Base-by-base conservation (phyloP, 2,329 filamentous ascomycete genomes). In the Epichloe baconii region DNA sequence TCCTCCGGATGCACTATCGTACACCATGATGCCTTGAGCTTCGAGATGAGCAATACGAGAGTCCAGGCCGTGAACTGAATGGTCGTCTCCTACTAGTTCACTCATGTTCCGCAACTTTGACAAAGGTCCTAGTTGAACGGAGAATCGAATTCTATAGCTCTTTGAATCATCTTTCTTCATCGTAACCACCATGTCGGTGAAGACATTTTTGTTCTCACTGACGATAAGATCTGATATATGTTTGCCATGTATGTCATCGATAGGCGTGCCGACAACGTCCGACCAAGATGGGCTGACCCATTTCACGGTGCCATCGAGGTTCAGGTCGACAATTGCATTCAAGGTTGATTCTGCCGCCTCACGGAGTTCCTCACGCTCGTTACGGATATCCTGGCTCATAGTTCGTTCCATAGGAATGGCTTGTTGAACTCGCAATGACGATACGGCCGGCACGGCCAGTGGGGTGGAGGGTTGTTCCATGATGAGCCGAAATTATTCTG, bases 211-310 rank as follows among this genome's bases (percentile, higher is more conserved):
- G 68, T 95, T 86, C 54, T 86, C 87, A 64, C 78, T 75, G 57
- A 89, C 74, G 55, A 97, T 78, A 47, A 96, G 69, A 51, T 95
- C 86, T 51, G 86, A 78, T 56, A 98, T 89, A 54, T 82, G 76
- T 57, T 80, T 83, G 53, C 88, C 88, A 58, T 86, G 77, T 48
- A 96, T 81, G 7, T 79, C 76, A 43, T 86, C 82, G 40, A 83
- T 77, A 44, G 79, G 71, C 4, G 86, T 91, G 53, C 93, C 93
- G 54, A 97, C 85, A 47, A 98, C 85, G 61, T 97, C 89, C 54
- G 81, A 80, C 93, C 93, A 98, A 15, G 91, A 96, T 12, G 90
- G 88, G 66, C 91, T 97, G 60, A 95, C 90, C 88, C 93, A 98
- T 69, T 89, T 86, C 61, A 98, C 85, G 54, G 82, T 85, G 57